Evolutionary conservation across 768 basidiomycete species (phyloP).

Genomic region (Psilocybe azurescens): DNA sequence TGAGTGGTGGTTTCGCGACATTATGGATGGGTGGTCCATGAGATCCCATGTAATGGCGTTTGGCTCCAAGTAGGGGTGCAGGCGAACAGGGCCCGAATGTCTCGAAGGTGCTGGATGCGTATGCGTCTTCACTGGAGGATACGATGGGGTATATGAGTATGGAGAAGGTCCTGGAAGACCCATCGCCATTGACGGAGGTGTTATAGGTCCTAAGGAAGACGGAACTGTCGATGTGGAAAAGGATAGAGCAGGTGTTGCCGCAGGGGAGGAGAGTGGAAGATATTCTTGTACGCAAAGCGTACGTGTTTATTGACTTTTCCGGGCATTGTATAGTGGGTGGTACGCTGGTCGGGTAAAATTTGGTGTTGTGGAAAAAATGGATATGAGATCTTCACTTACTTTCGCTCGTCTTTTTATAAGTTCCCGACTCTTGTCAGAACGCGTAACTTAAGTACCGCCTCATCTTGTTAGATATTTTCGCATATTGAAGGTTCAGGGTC

Average conservation of each 20-base stretch:
- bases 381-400: not conserved
- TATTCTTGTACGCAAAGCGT: conserved; percentile 26
- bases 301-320: conserved; percentile 15
- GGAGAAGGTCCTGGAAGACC: conserved; percentile 6
- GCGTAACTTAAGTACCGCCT: not conserved
- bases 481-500: not conserved
- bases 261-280: conserved; percentile 14
- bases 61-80: conserved; percentile 34
- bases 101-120: conserved; percentile 8
- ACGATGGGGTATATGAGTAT: not conserved
- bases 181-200: not conserved
- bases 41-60: conserved; percentile 35
- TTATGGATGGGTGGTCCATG: conserved; percentile 31
- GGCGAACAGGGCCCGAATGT: conserved; percentile 13
- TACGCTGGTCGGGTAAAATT: not conserved
- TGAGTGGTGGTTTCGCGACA: conserved; percentile 26
- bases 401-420: not conserved
- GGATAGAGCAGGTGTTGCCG: conserved; percentile 1
- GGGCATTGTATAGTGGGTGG: not conserved
- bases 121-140: not conserved
- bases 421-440: not conserved
- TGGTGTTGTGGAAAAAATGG: not conserved
- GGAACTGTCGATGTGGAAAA: conserved; percentile 6
- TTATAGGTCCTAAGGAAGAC: conserved; percentile 4
- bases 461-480: not conserved